A percentile compares a stretch with the other conserved stretches of the same genome.
phyloP scores from a whole-genome alignment of 345 rosid species.

The Eucalyptus leucophloia region DNA sequence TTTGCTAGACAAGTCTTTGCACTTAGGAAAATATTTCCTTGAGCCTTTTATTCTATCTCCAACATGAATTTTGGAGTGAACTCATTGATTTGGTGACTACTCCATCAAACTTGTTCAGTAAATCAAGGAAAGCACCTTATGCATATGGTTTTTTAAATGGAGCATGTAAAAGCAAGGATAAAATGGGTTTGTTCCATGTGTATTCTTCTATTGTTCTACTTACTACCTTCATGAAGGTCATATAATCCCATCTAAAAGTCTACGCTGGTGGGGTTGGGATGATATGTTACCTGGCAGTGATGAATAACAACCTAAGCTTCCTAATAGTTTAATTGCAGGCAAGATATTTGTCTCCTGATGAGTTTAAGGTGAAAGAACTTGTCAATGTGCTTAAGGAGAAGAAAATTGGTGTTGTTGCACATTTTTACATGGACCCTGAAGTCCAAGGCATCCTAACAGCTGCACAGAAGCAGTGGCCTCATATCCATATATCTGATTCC shows the following conservation, averaged over 20 bases:
- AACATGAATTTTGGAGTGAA: not conserved
- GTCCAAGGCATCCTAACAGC: constrained; percentile 96
- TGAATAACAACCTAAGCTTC: constrained; percentile 3
- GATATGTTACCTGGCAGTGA: not conserved
- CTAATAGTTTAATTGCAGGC: constrained; percentile 44
- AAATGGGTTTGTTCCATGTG: not conserved
- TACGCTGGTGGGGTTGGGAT: not conserved
- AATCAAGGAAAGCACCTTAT: not conserved
- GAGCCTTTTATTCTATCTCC: not conserved
- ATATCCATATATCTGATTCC: constrained; percentile 85
- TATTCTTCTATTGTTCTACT: not conserved
- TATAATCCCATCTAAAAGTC: not conserved
- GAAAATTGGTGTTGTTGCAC: constrained; percentile 88
- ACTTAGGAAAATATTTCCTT: not conserved
- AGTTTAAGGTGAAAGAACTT: constrained; percentile 55
- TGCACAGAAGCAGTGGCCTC: constrained; percentile 91
- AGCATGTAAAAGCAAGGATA: not conserved
- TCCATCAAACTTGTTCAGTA: not conserved
- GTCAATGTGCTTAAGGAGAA: constrained; percentile 65
- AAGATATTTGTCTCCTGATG: constrained; percentile 63
- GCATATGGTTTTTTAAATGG: not conserved
- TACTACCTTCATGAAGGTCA: not conserved
- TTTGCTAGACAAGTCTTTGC: not conserved
- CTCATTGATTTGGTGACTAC: not conserved
- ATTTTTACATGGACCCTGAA: constrained; percentile 98